Conservation (phyloP, 345 rosid species). For the Aquilaria sinensis region DNA sequence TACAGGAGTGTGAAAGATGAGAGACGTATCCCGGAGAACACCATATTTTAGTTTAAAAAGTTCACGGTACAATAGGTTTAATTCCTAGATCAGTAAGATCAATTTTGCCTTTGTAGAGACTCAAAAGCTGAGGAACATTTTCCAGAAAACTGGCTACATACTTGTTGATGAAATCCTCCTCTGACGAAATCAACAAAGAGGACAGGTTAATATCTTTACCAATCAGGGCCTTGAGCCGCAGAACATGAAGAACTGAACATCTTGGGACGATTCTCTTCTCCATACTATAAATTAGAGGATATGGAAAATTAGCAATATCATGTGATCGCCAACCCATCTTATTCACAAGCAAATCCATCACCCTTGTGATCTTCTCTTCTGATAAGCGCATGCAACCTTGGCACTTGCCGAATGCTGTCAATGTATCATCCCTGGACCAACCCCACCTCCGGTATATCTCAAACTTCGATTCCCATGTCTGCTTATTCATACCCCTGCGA, state of each 20-base stretch:
- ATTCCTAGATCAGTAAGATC: conserved; percentile 1
- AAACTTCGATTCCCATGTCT: conserved; percentile 14
- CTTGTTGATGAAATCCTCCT: conserved; percentile 2
- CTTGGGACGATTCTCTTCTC: conserved; percentile 28
- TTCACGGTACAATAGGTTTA: too few species aligned
- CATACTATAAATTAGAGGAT: conserved; percentile 19
- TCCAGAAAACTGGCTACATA: conserved; percentile 10
- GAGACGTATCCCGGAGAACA: too few species aligned
- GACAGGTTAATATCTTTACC: neutral
- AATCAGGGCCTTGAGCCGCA: conserved; percentile 14
- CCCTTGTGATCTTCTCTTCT: conserved; percentile 18
- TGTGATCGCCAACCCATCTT: conserved; percentile 22
- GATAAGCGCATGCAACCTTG: conserved; percentile 23
- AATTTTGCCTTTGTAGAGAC: conserved; percentile 7
- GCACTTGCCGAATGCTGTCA: conserved; percentile 22
- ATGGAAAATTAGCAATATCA: conserved; percentile 12
- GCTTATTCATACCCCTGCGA: conserved; percentile 3
- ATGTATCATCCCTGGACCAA: conserved; percentile 19
- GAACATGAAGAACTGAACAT: conserved; percentile 22
- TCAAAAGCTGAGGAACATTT: conserved; percentile 6
- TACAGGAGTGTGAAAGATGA: too few species aligned
- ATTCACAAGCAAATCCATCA: conserved; percentile 21
- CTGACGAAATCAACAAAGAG: neutral
- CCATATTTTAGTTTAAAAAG: too few species aligned
- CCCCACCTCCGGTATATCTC: conserved; percentile 22